Evolutionary conservation across 352 stramenopile species (phyloP).

Genomic region (Globisporangium echinulatum): DNA sequence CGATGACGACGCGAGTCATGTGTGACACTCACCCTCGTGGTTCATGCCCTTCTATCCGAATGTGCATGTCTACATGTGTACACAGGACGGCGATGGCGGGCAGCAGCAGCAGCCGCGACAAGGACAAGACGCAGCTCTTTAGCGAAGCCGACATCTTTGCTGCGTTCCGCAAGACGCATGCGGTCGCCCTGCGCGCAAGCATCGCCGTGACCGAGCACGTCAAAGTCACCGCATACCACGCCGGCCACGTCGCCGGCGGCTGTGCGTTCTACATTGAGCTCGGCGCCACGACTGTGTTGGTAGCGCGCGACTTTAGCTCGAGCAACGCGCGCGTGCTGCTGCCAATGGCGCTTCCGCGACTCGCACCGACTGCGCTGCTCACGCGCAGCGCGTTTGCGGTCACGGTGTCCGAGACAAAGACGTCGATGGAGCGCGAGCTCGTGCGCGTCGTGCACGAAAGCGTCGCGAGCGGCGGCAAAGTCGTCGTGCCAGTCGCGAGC

Average conservation of each 20-base stretch:
- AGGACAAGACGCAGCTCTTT: conserved; percentile 41
- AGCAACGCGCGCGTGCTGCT: conserved; percentile 62
- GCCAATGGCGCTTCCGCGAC: conserved; percentile 57
- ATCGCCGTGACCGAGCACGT: conserved; percentile 57
- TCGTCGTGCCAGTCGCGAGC: conserved; percentile 74
- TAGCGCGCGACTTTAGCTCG: conserved; percentile 77
- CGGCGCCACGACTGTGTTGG: conserved; percentile 61
- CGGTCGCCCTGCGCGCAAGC: conserved; percentile 42
- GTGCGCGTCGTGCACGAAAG: conserved; percentile 76
- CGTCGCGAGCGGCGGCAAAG: conserved; percentile 68
- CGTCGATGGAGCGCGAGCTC: conserved; percentile 73
- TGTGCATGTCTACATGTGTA: conserved; percentile 19
- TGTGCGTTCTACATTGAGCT: conserved; percentile 78
- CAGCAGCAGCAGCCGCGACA: conserved; percentile 36
- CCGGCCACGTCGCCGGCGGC: conserved; percentile 69
- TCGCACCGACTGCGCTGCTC: conserved; percentile 54
- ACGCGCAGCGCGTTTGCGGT: conserved; percentile 73
- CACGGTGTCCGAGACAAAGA: conserved; percentile 78
- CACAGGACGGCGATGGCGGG: conserved; percentile 1
- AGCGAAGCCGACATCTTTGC: conserved; percentile 49
- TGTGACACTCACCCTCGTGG: not conserved
- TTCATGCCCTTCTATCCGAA: not conserved
- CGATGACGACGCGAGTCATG: not conserved
- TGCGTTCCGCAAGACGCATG: conserved; percentile 45
- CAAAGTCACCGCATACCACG: conserved; percentile 77